phyloP scores from a whole-genome alignment of 768 basidiomycete genomes.

The Mycena indigotica region DNA sequence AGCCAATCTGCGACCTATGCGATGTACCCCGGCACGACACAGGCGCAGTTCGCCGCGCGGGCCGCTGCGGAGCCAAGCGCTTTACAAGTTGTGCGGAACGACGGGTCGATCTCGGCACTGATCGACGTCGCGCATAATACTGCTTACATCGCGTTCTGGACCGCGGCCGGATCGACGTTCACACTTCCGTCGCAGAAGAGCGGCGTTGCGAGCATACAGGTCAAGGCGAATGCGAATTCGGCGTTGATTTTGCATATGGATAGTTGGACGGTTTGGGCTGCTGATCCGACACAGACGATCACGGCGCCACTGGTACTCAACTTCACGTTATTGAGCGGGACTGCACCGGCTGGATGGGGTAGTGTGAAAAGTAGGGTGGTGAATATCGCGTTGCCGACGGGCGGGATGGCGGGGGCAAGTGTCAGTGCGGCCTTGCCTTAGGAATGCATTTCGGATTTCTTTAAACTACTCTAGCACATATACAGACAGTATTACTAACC shows the following conservation, averaged over 20 bases:
- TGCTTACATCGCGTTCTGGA: conserved; percentile 51
- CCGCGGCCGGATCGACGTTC: conserved; percentile 37
- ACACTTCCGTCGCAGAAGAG: conserved; percentile 30
- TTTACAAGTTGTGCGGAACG: conserved; percentile 34
- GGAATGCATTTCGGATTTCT: too few relatives aligned
- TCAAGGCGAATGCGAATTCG: conserved; percentile 37
- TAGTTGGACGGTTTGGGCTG: conserved; percentile 41
- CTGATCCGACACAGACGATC: conserved; percentile 49
- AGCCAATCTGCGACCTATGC: conserved; percentile 38
- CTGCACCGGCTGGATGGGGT: conserved; percentile 28
- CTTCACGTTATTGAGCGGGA: conserved; percentile 27
- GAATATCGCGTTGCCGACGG: conserved; percentile 27
- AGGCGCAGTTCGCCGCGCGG: conserved; percentile 32
- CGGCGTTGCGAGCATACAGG: conserved; percentile 31
- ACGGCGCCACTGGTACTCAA: conserved; percentile 28
- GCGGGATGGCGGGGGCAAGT: conserved; percentile 29
- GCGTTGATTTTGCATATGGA: conserved; percentile 36
- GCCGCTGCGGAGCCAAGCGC: conserved; percentile 10
- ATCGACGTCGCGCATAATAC: conserved; percentile 38
- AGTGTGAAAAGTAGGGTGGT: conserved; percentile 35
- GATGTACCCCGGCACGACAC: conserved; percentile 43
- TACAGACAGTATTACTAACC: too few relatives aligned
- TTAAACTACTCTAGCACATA: too few relatives aligned
- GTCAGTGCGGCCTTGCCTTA: conserved; percentile 9
- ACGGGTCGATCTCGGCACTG: conserved; percentile 43